Evolutionary conservation across 2,329 filamentous ascomycete species (phyloP).

Genomic region (Alternaria metachromatica): DNA sequence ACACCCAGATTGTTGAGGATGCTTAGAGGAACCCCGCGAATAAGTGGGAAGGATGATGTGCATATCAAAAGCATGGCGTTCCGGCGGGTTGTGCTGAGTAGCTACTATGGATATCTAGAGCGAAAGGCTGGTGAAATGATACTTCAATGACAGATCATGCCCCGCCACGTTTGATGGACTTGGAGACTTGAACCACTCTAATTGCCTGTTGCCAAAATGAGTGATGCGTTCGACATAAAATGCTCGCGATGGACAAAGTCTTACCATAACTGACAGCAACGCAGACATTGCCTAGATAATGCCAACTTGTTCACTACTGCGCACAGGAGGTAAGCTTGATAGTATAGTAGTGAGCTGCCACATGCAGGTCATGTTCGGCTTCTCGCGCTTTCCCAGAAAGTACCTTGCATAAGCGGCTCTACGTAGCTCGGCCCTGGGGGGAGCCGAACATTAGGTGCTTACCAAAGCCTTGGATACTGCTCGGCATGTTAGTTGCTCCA

Average conservation of each 20-base stretch:
- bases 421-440: constrained; percentile 4
- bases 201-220: background rate
- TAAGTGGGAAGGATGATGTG: constrained; percentile 27
- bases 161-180: constrained; percentile 29
- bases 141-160: constrained; percentile 45
- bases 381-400: background rate
- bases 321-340: no score
- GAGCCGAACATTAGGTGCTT: constrained; percentile 11
- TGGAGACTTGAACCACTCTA: background rate
- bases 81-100: constrained; percentile 44
- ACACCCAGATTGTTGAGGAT: constrained; percentile 84
- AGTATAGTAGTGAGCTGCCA: no score
- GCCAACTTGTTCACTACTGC: background rate
- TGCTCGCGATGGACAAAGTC: background rate
- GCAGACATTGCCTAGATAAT: background rate
- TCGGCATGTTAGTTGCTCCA: background rate
- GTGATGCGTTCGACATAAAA: background rate
- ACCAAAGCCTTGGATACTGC: background rate
- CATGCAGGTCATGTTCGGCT: background rate
- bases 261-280: background rate
- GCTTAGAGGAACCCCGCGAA: constrained; percentile 50
- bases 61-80: constrained; percentile 46
- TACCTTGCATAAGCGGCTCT: constrained; percentile 7
- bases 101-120: constrained; percentile 34
- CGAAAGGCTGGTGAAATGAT: constrained; percentile 47